A percentile compares a stretch with the other conserved stretches of the same genome.
Conservation (phyloP, 2,329 filamentous ascomycete genomes). For the Arthrobotrys conoides region DNA sequence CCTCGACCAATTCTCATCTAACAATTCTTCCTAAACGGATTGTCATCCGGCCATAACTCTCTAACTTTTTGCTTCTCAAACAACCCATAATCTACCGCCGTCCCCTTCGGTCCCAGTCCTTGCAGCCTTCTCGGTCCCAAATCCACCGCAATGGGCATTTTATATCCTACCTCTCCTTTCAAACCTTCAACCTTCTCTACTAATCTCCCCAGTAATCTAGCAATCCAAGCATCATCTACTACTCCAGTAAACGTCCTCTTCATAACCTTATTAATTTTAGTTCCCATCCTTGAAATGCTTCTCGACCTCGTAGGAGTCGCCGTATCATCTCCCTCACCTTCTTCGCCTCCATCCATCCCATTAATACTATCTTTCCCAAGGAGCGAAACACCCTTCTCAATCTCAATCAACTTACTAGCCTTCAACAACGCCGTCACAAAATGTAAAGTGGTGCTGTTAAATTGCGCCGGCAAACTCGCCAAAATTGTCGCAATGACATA, state of each 20-base stretch:
- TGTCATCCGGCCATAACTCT: conserved; percentile 46
- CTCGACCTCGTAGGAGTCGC: conserved; percentile 59
- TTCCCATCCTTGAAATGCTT: conserved; percentile 64
- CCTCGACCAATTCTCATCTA: no score
- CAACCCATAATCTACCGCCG: conserved; percentile 46
- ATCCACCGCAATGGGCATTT: conserved; percentile 69
- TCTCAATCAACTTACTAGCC: conserved; percentile 73
- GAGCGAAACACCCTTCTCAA: conserved; percentile 68
- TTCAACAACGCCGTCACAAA: conserved; percentile 73
- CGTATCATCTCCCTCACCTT: conserved; percentile 6
- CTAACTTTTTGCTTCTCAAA: conserved; percentile 40
- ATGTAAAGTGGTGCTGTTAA: conserved; percentile 71
- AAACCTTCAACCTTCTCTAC: conserved; percentile 70
- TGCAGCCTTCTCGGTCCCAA: conserved; percentile 65
- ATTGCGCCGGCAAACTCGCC: conserved; percentile 70
- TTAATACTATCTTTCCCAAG: conserved; percentile 53
- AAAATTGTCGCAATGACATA: conserved; percentile 68
- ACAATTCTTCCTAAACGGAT: conserved; percentile 31
- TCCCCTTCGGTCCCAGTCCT: conserved; percentile 54
- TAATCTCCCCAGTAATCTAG: conserved; percentile 71
- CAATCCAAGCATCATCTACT: conserved; percentile 73
- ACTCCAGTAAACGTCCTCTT: conserved; percentile 69
- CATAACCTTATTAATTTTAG: conserved; percentile 69
- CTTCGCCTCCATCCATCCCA: conserved; percentile 8
- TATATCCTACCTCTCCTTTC: conserved; percentile 71